Evolutionary conservation across 305 asterid genomes (phyloP).

Genomic region (Fraxinus xanthoxyloides): DNA sequence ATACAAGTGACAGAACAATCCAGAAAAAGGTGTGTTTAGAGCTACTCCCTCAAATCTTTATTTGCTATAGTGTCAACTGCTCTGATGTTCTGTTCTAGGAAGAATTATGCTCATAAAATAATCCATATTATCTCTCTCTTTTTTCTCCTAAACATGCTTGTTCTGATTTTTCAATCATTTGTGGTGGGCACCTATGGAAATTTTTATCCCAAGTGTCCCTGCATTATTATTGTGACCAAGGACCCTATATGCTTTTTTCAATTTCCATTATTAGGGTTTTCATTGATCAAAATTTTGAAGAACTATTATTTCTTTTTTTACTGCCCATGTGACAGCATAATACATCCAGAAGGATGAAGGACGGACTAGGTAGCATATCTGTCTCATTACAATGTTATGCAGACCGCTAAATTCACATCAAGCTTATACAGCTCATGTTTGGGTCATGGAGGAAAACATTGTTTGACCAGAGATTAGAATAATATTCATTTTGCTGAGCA

Average conservation of each 20-base stretch:
- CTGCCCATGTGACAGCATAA: not conserved
- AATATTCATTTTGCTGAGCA: not conserved
- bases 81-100: conserved; percentile 2
- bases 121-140: not conserved
- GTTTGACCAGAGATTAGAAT: not conserved
- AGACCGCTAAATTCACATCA: not conserved
- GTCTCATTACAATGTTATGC: not conserved
- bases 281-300: not conserved
- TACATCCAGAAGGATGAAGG: not conserved
- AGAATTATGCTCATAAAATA: not conserved
- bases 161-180: not conserved
- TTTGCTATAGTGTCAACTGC: not conserved
- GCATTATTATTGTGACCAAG: not conserved
- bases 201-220: not conserved
- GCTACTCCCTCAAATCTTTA: not conserved
- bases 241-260: not conserved
- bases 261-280: not conserved
- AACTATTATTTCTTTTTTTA: not conserved
- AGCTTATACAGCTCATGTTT: not conserved
- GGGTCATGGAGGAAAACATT: not conserved
- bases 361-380: not conserved
- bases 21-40: conserved; percentile 65
- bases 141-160: conserved; percentile 11
- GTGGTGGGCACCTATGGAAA: not conserved
- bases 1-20: conserved; percentile 79